phyloP scores from a whole-genome alignment of 257 asterid genomes.

The Ballota nigra region DNA sequence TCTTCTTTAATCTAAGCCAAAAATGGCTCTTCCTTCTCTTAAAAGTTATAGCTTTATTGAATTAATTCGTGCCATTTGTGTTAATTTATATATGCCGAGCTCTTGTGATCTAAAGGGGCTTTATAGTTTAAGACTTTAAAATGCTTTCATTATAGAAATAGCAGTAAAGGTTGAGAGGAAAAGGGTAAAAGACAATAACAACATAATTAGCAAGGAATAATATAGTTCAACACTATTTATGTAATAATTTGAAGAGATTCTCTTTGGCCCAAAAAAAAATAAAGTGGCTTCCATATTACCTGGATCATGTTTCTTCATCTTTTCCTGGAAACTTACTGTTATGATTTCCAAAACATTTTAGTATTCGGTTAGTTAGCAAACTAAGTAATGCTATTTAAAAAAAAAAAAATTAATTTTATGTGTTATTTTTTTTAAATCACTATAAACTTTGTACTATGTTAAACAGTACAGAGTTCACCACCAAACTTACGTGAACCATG shows the following conservation, averaged over 20 bases:
- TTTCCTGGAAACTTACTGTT: constrained; percentile 10
- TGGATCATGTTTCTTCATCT: constrained; percentile 39
- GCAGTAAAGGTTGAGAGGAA: not conserved
- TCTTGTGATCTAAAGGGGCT: not conserved
- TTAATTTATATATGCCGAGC: not conserved
- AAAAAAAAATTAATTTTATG: too few relatives aligned
- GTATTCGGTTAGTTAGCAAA: too few relatives aligned
- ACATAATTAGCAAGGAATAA: constrained; percentile 1
- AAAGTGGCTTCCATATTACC: constrained; percentile 26
- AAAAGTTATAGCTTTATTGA: too few relatives aligned
- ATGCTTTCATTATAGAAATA: not conserved
- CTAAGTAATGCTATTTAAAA: too few relatives aligned
- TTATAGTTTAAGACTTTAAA: not conserved
- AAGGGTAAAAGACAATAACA: not conserved
- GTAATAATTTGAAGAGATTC: constrained; percentile 24
- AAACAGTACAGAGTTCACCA: too few relatives aligned
- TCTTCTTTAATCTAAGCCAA: not conserved
- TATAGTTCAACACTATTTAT: not conserved
- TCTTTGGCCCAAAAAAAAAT: constrained; percentile 14
- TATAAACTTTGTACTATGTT: too few relatives aligned
- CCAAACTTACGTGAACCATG: too few relatives aligned
- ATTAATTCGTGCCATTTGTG: not conserved
- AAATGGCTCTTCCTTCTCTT: not conserved
- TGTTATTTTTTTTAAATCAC: too few relatives aligned
- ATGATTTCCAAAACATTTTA: not conserved